These are phyloP conservation scores for Hyaloscypha variabilis DNA, from an alignment of 495 filamentous ascomycete genomes.

Conservation along the genomic window DNA sequence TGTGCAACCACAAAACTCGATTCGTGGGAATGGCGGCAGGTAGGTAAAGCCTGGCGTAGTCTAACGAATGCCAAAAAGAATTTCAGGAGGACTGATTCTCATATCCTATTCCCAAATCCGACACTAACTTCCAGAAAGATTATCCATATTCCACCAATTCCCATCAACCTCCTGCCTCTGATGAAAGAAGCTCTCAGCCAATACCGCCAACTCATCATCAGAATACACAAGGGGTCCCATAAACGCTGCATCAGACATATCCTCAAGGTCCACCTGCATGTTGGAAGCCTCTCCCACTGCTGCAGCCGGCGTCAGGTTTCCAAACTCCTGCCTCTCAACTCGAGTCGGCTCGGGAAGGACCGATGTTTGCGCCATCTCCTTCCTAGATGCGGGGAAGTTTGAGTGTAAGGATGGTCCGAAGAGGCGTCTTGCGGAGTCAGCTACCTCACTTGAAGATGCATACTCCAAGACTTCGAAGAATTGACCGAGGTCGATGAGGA, in stretches of 20 bases:
- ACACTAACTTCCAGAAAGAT: background rate
- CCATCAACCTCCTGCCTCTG: slow-evolving; percentile 49
- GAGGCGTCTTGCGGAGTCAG: slow-evolving; percentile 41
- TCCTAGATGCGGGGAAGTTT: slow-evolving; percentile 29
- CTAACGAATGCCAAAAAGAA: too few relatives aligned
- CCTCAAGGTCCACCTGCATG: background rate
- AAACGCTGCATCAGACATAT: background rate
- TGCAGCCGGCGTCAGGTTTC: slow-evolving; percentile 30
- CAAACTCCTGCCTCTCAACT: slow-evolving; percentile 36
- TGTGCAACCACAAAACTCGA: too few relatives aligned
- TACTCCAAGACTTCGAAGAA: slow-evolving; percentile 56
- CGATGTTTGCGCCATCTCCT: slow-evolving; percentile 48
- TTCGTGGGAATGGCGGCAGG: too few relatives aligned
- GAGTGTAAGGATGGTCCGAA: slow-evolving; percentile 46
- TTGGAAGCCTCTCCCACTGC: slow-evolving; percentile 5
- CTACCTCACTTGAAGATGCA: slow-evolving; percentile 44
- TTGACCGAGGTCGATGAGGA: slow-evolving; percentile 49
- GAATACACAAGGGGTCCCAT: slow-evolving; percentile 36
- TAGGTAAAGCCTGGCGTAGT: too few relatives aligned
- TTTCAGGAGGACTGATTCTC: too few relatives aligned
- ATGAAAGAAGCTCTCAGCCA: slow-evolving; percentile 52
- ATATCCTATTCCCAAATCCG: too few relatives aligned
- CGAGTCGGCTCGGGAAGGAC: slow-evolving; percentile 48
- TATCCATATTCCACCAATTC: slow-evolving; percentile 39
- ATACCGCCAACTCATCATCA: slow-evolving; percentile 50